A percentile compares a stretch with the other conserved stretches of the same genome.
Conservation (phyloP, 192 early-diverging fungal species). For the Coemansia sp. region DNA sequence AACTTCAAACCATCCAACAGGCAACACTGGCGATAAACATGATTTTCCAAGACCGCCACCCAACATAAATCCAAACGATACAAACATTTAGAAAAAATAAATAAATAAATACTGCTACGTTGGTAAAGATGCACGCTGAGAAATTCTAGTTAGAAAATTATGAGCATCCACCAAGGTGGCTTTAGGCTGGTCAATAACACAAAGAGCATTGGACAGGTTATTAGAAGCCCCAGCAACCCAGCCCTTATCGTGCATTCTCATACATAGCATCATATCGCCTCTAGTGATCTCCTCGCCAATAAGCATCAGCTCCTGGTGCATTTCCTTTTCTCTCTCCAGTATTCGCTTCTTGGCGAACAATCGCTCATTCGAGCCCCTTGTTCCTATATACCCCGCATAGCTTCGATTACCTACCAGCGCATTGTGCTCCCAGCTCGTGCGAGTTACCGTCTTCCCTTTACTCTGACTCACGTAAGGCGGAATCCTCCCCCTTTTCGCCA, state of each 20-base stretch:
- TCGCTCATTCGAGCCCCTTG: not conserved
- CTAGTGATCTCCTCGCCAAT: slow-evolving; percentile 7
- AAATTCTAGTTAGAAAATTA: slow-evolving; percentile 20
- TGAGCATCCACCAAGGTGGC: slow-evolving; percentile 48
- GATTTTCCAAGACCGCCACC: slow-evolving; percentile 4
- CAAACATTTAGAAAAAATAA: slow-evolving; percentile 3
- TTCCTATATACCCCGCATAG: slow-evolving; percentile 14
- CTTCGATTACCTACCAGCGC: slow-evolving; percentile 22
- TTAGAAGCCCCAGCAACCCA: slow-evolving; percentile 33
- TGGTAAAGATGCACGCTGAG: slow-evolving; percentile 1
- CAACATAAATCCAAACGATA: not conserved
- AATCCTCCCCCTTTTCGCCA: slow-evolving; percentile 18
- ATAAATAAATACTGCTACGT: not conserved
- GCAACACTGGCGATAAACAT: not conserved
- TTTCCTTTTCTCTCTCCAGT: not conserved
- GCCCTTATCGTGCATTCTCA: slow-evolving; percentile 51
- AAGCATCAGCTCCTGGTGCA: slow-evolving; percentile 24
- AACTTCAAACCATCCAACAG: too few species aligned
- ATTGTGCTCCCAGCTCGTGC: slow-evolving; percentile 19
- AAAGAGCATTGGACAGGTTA: slow-evolving; percentile 13
- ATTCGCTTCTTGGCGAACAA: slow-evolving; percentile 1
- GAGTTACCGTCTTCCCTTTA: not conserved
- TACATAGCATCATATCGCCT: slow-evolving; percentile 17
- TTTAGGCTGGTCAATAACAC: slow-evolving; percentile 47
- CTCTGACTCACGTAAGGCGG: slow-evolving; percentile 29